Evolutionary conservation across 768 basidiomycete genomes (phyloP).

Genomic region (Epithele typhae): DNA sequence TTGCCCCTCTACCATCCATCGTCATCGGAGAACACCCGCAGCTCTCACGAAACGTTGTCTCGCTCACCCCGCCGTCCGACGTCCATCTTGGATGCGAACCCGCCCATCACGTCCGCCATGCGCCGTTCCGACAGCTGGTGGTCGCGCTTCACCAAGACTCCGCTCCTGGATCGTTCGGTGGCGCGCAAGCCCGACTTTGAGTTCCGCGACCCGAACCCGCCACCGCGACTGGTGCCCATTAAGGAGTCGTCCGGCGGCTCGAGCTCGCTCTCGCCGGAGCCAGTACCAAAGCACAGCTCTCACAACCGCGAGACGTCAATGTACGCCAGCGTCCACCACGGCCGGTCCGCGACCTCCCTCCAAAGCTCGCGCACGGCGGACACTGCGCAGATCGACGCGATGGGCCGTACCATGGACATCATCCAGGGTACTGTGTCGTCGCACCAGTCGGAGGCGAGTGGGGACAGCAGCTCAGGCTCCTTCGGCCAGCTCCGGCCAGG

Average conservation of each 20-base stretch:
- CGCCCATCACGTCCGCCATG: constrained; percentile 42
- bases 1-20: constrained; percentile 29
- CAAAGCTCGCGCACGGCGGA: constrained; percentile 61
- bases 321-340: constrained; percentile 26
- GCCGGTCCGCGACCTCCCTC: constrained; percentile 39
- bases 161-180: constrained; percentile 54
- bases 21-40: constrained; percentile 15
- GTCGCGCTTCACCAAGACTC: constrained; percentile 63
- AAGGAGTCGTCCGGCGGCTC: constrained; percentile 47
- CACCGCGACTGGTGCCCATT: constrained; percentile 59
- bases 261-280: constrained; percentile 22
- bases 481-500: no score
- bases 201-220: constrained; percentile 78
- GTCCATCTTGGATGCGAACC: constrained; percentile 39
- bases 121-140: constrained; percentile 77
- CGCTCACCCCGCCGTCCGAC: constrained; percentile 30
- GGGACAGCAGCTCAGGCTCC: constrained; percentile 4
- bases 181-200: constrained; percentile 36
- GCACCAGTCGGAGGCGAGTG: constrained; percentile 9
- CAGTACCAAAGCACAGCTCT: constrained; percentile 7
- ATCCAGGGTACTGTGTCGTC: constrained; percentile 39
- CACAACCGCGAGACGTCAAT: constrained; percentile 16
- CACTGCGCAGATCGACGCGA: constrained; percentile 61
- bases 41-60: constrained; percentile 21
- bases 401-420: constrained; percentile 67